Conservation (phyloP, 2,329 filamentous ascomycete species). For the Paecilomyces sp. region DNA sequence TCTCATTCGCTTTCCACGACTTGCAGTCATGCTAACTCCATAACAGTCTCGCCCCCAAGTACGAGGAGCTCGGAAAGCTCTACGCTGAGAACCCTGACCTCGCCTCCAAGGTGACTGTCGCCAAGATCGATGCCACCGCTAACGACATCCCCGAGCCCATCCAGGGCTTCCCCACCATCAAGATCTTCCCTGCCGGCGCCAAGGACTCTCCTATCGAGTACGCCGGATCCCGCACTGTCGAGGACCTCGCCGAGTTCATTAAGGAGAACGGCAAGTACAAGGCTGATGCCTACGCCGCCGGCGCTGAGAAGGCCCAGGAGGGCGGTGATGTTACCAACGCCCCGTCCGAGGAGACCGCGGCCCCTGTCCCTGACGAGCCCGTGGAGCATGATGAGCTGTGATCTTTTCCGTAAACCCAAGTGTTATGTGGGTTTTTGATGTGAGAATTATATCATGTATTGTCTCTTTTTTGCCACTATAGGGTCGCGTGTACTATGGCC, state of each 20-base stretch:
- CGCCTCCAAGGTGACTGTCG: constrained; percentile 57
- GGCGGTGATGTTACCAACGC: constrained; percentile 20
- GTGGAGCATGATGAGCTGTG: constrained; percentile 34
- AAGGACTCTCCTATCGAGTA: constrained; percentile 85
- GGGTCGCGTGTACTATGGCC: not conserved
- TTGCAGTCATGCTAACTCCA: not conserved
- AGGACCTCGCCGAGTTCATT: constrained; percentile 88
- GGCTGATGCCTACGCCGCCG: constrained; percentile 57
- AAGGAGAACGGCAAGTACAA: constrained; percentile 91
- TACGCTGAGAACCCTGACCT: constrained; percentile 45
- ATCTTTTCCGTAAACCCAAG: constrained; percentile 6
- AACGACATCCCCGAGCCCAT: constrained; percentile 98
- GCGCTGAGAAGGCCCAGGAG: constrained; percentile 49
- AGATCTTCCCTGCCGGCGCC: constrained; percentile 85
- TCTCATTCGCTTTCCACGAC: not conserved
- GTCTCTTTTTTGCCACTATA: not conserved
- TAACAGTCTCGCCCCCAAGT: constrained; percentile 55
- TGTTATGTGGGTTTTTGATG: not conserved
- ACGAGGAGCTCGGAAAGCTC: constrained; percentile 55
- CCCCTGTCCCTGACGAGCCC: constrained; percentile 4
- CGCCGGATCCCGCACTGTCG: constrained; percentile 76
- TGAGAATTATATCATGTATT: not conserved
- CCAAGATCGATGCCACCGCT: constrained; percentile 89
- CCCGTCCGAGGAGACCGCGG: constrained; percentile 14
- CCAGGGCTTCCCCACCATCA: constrained; percentile 97